Percentiles rank a stretch among this genome's conserved stretches.
Conservation (phyloP, 306 rosid genomes). For the Vigna radiata region DNA sequence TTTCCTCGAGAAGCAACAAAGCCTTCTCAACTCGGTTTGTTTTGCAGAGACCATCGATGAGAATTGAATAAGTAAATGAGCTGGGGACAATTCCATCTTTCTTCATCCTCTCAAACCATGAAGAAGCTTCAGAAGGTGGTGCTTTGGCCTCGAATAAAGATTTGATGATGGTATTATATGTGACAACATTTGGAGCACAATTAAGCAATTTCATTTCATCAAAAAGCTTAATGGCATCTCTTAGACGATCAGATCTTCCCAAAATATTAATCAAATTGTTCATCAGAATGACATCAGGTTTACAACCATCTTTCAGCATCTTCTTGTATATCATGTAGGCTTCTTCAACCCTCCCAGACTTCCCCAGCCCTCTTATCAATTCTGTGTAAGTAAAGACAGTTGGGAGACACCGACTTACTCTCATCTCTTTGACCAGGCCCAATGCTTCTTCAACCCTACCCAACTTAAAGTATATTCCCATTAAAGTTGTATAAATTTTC, state of each 20-base stretch:
- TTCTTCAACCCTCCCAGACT: constrained; percentile 79
- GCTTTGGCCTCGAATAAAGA: constrained; percentile 76
- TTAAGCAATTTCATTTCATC: constrained; percentile 65
- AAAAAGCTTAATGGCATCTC: constrained; percentile 68
- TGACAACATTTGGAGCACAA: constrained; percentile 82
- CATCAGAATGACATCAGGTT: constrained; percentile 80
- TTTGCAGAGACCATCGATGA: constrained; percentile 92
- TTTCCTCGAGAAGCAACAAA: constrained; percentile 92
- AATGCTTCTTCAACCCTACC: constrained; percentile 74
- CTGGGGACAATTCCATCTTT: constrained; percentile 72
- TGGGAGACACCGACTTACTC: constrained; percentile 62
- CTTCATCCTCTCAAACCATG: constrained; percentile 92
- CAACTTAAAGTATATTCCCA: constrained; percentile 73
- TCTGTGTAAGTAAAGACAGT: constrained; percentile 88
- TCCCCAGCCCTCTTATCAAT: constrained; percentile 89
- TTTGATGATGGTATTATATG: constrained; percentile 79
- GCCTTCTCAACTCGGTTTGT: constrained; percentile 88
- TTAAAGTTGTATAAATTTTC: constrained; percentile 75
- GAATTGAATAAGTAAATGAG: constrained; percentile 87
- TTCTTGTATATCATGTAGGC: constrained; percentile 62
- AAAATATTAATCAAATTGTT: constrained; percentile 87
- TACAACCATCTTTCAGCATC: constrained; percentile 73
- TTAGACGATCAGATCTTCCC: constrained; percentile 70
- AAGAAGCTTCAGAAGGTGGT: constrained; percentile 66
- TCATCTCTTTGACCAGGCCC: constrained; percentile 75